phyloP scores from a whole-genome alignment of 306 rosid genomes.

The Sechiopsis laciniata region DNA sequence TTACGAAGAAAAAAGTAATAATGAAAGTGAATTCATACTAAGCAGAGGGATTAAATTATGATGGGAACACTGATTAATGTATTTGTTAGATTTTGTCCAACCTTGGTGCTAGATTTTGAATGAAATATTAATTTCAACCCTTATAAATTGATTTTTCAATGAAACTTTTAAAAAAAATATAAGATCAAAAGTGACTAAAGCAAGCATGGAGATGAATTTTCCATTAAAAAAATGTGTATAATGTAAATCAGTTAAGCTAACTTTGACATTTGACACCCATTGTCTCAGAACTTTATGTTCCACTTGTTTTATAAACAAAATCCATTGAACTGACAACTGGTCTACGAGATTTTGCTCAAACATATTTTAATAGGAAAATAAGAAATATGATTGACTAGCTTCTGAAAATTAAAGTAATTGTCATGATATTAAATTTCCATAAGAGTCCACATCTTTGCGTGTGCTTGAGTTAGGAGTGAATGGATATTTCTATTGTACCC shows the following conservation, averaged over 20 bases:
- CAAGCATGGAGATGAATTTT: neutral
- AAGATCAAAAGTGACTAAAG: neutral
- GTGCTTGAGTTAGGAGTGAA: no score
- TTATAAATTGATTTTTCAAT: neutral
- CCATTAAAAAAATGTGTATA: neutral
- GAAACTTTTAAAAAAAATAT: neutral
- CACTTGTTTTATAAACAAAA: conserved; percentile 10
- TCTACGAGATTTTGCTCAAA: neutral
- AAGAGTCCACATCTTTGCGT: no score
- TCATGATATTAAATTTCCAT: no score
- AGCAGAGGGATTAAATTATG: neutral
- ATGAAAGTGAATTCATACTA: no score
- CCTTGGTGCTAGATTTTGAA: neutral
- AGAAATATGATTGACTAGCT: no score
- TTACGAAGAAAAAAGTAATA: no score
- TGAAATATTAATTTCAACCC: neutral
- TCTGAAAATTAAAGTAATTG: no score
- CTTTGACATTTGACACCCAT: conserved; percentile 6
- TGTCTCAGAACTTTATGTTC: neutral
- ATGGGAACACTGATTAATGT: neutral
- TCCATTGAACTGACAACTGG: neutral
- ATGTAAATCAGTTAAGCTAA: neutral
- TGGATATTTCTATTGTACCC: no score
- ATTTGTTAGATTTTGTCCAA: neutral
- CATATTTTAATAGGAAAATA: no score